phyloP scores from a whole-genome alignment of 164 flowering plant species.

The Warburgia ugandensis region DNA sequence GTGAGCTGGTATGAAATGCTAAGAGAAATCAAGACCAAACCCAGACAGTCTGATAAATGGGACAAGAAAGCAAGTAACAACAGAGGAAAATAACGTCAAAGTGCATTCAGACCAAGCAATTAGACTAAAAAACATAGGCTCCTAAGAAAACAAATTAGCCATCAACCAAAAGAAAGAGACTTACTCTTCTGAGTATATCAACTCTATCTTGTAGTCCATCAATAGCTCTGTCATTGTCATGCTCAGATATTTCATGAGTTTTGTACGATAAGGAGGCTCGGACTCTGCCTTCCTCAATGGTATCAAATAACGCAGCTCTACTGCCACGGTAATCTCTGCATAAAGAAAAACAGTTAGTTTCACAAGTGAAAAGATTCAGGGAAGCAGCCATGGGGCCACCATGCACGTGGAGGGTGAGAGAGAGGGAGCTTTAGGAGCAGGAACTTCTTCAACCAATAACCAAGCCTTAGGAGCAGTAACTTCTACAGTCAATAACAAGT shows the following conservation, averaged over 20 bases:
- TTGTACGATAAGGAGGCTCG: slow-evolving; percentile 70
- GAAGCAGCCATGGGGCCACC: no score
- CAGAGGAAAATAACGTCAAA: background rate
- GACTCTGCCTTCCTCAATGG: slow-evolving; percentile 89
- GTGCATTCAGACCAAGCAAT: background rate
- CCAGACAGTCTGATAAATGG: background rate
- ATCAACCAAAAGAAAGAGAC: slow-evolving; percentile 11
- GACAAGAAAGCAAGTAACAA: background rate
- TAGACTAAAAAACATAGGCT: no score
- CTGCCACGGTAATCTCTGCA: slow-evolving; percentile 54
- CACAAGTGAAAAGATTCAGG: background rate
- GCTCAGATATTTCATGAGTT: slow-evolving; percentile 57
- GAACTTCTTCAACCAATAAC: no score
- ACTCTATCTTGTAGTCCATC: slow-evolving; percentile 75
- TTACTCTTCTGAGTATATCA: slow-evolving; percentile 65
- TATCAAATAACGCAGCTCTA: slow-evolving; percentile 75
- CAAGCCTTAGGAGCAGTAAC: no score
- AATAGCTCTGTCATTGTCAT: slow-evolving; percentile 65
- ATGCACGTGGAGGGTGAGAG: no score
- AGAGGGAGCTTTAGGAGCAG: no score
- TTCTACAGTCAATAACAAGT: no score
- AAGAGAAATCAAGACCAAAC: no score
- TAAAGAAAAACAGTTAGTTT: background rate
- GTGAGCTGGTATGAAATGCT: no score
- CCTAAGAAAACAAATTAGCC: background rate